Evolutionary conservation across 768 basidiomycete genomes (phyloP), one percentile per base, ranked within the genome.

Genomic region (Scleroderma citrinum): DNA sequence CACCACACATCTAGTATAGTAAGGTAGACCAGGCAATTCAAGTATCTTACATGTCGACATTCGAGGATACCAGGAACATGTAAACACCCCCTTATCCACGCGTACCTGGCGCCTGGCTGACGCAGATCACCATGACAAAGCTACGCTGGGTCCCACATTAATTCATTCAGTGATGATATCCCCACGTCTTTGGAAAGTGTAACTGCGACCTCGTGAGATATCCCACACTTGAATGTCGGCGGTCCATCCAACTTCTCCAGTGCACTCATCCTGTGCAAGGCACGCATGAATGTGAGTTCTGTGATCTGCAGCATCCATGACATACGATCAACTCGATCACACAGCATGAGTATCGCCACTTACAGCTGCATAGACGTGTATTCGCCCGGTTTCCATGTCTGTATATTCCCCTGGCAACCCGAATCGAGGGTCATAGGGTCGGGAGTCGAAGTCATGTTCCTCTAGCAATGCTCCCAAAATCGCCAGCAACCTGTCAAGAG

Each of bases 401-500:
- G 85, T 85, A 35, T 83, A 76, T 55, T 88, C 86, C 3, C 86
- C 87, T 1, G 82, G 76, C 32, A 81, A 66, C 4, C 58, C 71
- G 44, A 78, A 81, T 47, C 80, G 72, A 1, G 71, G 73, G 0
- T 67, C 72, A 5, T 71, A 63, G 3, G 69, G 59, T 8, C 80
- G 70, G 2, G 62, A 62, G 19, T 86, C 80, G 0, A 64, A 57
- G 51, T 77, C 65, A 55, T 88, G 80, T 59, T 89, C 90, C 56
- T 89, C 84, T 12, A 91, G 56, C 2, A 96, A 65, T 0, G 82
- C 76, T 2, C 87, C 90, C 2, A 93, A 73, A 46, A 94, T 85
- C 0, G 88, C 91, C 3, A 89, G 59, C 47, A 95, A 68, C 26
- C 92, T 70, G 58, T 94, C 92, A 1, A 93, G 64, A 0, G 86